Evolutionary conservation across 1,284 basidiomycete genomes (phyloP).

Genomic region (Neolentinus lepideus): DNA sequence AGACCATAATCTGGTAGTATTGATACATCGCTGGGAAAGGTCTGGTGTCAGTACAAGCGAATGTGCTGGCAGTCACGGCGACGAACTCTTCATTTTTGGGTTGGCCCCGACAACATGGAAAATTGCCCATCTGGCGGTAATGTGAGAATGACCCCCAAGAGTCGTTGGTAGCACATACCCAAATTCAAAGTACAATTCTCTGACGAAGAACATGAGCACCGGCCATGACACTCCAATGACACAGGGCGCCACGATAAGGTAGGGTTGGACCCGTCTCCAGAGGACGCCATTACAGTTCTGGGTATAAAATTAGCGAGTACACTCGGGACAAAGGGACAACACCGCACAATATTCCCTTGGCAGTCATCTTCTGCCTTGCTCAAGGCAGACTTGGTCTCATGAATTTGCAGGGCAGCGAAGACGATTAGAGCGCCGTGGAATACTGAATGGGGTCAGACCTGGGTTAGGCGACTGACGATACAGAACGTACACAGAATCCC

Average conservation of each 20-base stretch:
- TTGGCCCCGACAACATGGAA: slow-evolving; percentile 82
- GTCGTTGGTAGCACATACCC: slow-evolving; percentile 23
- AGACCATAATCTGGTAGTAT: slow-evolving; percentile 79
- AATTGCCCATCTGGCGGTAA: slow-evolving; percentile 74
- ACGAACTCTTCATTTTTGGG: slow-evolving; percentile 70
- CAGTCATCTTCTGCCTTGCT: slow-evolving; percentile 22
- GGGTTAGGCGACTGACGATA: background rate
- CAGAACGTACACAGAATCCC: slow-evolving; percentile 56
- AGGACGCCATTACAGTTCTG: slow-evolving; percentile 5
- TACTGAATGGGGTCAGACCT: slow-evolving; percentile 28
- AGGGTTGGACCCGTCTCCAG: slow-evolving; percentile 28
- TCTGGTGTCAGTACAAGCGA: background rate
- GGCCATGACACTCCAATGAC: slow-evolving; percentile 31
- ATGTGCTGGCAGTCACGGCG: background rate
- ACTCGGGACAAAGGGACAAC: background rate
- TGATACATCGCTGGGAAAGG: slow-evolving; percentile 69
- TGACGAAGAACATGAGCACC: slow-evolving; percentile 28
- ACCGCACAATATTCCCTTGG: slow-evolving; percentile 14
- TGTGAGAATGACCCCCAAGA: background rate
- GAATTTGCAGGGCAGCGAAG: slow-evolving; percentile 67
- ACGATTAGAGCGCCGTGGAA: slow-evolving; percentile 71
- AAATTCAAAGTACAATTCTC: slow-evolving; percentile 36
- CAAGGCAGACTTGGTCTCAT: slow-evolving; percentile 59
- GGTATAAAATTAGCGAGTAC: slow-evolving; percentile 4
- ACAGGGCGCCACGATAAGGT: slow-evolving; percentile 33